Conservation (phyloP, 345 rosid species). For the Gossypium mustelinum region DNA sequence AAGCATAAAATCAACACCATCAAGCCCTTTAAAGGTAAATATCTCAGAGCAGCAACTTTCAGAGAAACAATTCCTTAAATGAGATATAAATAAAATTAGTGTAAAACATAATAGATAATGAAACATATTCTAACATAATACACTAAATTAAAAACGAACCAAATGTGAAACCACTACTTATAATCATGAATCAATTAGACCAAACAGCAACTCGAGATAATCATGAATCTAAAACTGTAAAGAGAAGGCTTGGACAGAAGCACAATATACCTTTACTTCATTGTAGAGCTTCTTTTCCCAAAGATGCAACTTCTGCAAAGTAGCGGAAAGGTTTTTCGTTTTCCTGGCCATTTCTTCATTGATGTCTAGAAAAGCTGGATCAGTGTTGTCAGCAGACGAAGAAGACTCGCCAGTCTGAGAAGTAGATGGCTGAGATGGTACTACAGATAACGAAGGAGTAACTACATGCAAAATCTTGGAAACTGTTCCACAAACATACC, state of each 20-base stretch:
- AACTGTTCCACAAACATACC: constrained; percentile 34
- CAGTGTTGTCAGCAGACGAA: constrained; percentile 33
- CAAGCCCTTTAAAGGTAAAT: not conserved
- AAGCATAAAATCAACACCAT: not conserved
- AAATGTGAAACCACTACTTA: not conserved
- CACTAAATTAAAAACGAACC: not conserved
- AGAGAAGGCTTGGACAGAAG: not conserved
- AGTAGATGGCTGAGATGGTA: constrained; percentile 51
- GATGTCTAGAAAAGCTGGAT: constrained; percentile 41
- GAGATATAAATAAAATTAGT: not conserved
- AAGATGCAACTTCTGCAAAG: constrained; percentile 71
- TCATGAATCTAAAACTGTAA: not conserved
- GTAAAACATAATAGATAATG: not conserved
- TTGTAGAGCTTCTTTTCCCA: constrained; percentile 96
- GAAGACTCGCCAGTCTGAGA: constrained; percentile 46
- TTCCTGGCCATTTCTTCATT: constrained; percentile 70
- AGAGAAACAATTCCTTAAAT: not conserved
- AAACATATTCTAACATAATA: not conserved
- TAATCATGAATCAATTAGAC: not conserved
- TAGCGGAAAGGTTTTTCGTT: constrained; percentile 78
- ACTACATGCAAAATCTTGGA: constrained; percentile 66
- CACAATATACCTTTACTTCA: constrained; percentile 80
- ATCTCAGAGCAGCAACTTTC: not conserved
- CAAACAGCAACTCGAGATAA: not conserved
- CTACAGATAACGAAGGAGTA: constrained; percentile 49